These are phyloP conservation scores for Ophiostoma himal-ulmi DNA, from an alignment of 2,329 filamentous ascomycete genomes.

Conservation along the genomic window DNA sequence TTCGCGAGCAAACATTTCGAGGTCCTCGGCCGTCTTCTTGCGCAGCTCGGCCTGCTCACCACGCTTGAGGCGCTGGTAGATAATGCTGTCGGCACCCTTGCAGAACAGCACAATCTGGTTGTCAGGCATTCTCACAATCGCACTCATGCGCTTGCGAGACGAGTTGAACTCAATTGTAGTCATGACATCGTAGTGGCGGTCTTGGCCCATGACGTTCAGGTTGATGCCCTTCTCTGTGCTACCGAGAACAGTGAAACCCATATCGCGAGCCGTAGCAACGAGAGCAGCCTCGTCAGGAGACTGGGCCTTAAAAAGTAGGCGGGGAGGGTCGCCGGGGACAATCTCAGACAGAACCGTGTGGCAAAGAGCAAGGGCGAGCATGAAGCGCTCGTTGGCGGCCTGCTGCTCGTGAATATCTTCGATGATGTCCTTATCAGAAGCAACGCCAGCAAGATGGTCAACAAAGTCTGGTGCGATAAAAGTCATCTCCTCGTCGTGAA, in stretches of 20 bases:
- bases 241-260: conserved; percentile 88
- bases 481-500: conserved; percentile 82
- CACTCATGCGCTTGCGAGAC: conserved; percentile 93
- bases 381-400: conserved; percentile 77
- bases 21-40: conserved; percentile 78
- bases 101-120: conserved; percentile 86
- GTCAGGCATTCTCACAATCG: conserved; percentile 91
- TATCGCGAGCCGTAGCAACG: conserved; percentile 88
- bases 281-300: conserved; percentile 94
- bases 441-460: conserved; percentile 63
- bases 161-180: conserved; percentile 98
- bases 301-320: conserved; percentile 92
- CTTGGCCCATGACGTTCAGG: conserved; percentile 79
- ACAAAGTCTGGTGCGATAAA: conserved; percentile 91
- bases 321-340: conserved; percentile 81
- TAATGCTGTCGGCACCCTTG: conserved; percentile 95
- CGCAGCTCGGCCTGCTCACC: conserved; percentile 83
- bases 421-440: conserved; percentile 53
- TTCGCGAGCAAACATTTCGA: conserved; percentile 95
- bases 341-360: conserved; percentile 93
- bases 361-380: conserved; percentile 91
- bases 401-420: conserved; percentile 54
- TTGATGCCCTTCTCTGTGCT: conserved; percentile 73
- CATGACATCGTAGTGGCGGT: conserved; percentile 77
- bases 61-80: conserved; percentile 81